These are phyloP conservation scores for Endoconidiophora laricicola DNA, from an alignment of 2,329 filamentous ascomycete genomes.

Conservation along the genomic window DNA sequence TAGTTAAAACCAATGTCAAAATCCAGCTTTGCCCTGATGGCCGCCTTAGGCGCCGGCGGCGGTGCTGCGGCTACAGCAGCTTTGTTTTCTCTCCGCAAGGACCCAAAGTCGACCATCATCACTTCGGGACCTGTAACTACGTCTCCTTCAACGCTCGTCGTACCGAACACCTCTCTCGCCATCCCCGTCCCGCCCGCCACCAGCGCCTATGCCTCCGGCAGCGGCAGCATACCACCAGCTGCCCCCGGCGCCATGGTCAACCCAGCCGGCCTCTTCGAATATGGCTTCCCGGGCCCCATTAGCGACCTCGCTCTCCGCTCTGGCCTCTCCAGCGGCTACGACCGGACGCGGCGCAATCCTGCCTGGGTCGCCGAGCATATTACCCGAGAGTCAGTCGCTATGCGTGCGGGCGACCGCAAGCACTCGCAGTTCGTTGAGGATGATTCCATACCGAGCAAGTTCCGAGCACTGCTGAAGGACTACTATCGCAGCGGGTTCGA, in stretches of 20 bases:
- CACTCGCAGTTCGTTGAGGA: conserved; percentile 77
- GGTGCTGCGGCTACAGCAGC: conserved; percentile 59
- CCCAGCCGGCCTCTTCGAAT: conserved; percentile 62
- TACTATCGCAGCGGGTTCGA: conserved; percentile 94
- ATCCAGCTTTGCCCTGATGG: conserved; percentile 57
- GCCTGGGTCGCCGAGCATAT: conserved; percentile 96
- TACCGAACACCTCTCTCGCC: conserved; percentile 18
- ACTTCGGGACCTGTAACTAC: conserved; percentile 14
- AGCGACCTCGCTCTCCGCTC: conserved; percentile 62
- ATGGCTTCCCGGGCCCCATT: conserved; percentile 83
- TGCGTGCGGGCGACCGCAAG: conserved; percentile 65
- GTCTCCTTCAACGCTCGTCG: conserved; percentile 12
- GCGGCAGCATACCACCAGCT: conserved; percentile 16
- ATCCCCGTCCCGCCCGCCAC: conserved; percentile 25
- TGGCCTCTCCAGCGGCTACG: conserved; percentile 73
- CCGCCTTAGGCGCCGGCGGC: conserved; percentile 57
- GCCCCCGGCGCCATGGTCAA: conserved; percentile 42
- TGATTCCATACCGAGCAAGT: conserved; percentile 58
- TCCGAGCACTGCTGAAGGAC: conserved; percentile 79
- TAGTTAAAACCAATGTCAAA: conserved; percentile 49
- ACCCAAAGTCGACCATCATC: conserved; percentile 18
- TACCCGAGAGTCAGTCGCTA: conserved; percentile 64
- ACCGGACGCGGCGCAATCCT: conserved; percentile 80
- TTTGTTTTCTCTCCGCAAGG: conserved; percentile 41
- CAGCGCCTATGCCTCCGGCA: conserved; percentile 18